Percentiles rank a stretch among this genome's conserved stretches.
These are phyloP conservation scores for Yarrowia bubula DNA, from an alignment of 805 yeast species.

Conservation along the genomic window DNA sequence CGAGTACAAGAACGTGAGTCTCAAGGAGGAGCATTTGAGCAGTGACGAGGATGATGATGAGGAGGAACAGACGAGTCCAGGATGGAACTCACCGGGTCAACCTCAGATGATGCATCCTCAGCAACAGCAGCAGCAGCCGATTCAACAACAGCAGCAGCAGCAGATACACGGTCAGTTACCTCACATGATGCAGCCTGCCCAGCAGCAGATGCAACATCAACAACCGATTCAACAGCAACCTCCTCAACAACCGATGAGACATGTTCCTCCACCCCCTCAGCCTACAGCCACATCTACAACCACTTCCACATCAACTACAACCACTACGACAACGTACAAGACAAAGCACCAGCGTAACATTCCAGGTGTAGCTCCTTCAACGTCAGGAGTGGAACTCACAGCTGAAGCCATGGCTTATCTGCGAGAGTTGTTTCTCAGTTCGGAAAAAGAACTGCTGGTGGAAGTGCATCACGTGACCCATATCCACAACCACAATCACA, in stretches of 20 bases:
- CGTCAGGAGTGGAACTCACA: not conserved
- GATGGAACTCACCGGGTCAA: slow-evolving; percentile 3
- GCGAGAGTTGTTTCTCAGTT: slow-evolving; percentile 6
- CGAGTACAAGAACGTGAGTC: slow-evolving; percentile 9
- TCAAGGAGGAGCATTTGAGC: slow-evolving; percentile 13
- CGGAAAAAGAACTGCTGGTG: slow-evolving; percentile 13
- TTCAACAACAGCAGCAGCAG: slow-evolving; percentile 11
- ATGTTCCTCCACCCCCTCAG: slow-evolving; percentile 9
- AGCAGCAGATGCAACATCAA: slow-evolving; percentile 5
- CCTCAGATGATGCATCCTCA: not conserved
- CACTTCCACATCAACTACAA: slow-evolving; percentile 18
- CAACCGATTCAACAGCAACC: slow-evolving; percentile 19
- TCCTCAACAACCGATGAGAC: not conserved
- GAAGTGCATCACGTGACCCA: slow-evolving; percentile 31
- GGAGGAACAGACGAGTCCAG: slow-evolving; percentile 15
- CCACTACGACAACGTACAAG: slow-evolving; percentile 14
- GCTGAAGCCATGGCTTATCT: slow-evolving; percentile 20
- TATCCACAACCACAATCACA: slow-evolving; percentile 38
- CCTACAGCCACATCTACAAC: slow-evolving; percentile 1
- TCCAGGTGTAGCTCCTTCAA: slow-evolving; percentile 7
- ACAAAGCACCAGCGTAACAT: slow-evolving; percentile 5
- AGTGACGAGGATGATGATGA: slow-evolving; percentile 18
- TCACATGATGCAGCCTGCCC: slow-evolving; percentile 6
- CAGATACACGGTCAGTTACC: slow-evolving; percentile 7
- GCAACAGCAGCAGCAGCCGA: not conserved